phyloP scores from a whole-genome alignment of 108 stramenopile species.

The Skeletonema tropicum region DNA sequence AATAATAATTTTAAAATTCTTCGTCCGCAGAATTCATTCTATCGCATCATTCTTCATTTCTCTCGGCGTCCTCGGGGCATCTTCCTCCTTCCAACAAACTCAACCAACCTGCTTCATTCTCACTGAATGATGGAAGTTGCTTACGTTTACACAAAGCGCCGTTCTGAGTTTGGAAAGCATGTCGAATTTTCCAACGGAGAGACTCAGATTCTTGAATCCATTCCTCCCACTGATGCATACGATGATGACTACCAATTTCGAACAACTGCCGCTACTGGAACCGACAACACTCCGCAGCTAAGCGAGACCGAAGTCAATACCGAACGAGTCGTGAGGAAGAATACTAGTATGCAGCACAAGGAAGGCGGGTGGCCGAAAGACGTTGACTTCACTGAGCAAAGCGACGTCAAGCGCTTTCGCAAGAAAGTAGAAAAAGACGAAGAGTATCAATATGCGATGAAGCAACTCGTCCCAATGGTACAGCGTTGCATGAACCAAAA shows the following conservation, averaged over 20 bases:
- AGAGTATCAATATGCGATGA: slow-evolving; percentile 76
- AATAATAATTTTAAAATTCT: too few species aligned
- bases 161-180: slow-evolving; percentile 71
- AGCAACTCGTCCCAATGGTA: slow-evolving; percentile 74
- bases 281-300: slow-evolving; percentile 48
- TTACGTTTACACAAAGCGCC: slow-evolving; percentile 63
- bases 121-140: slow-evolving; percentile 48
- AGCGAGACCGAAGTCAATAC: slow-evolving; percentile 82
- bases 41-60: too few species aligned
- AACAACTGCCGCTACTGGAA: slow-evolving; percentile 26
- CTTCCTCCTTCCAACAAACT: not conserved
- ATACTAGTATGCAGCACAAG: slow-evolving; percentile 72
- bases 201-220: slow-evolving; percentile 50
- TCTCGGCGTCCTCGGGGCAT: too few species aligned
- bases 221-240: slow-evolving; percentile 54
- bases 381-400: slow-evolving; percentile 86
- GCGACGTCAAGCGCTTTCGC: slow-evolving; percentile 69
- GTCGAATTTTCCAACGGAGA: slow-evolving; percentile 61
- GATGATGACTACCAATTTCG: slow-evolving; percentile 41
- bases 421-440: slow-evolving; percentile 93
- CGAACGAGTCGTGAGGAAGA: slow-evolving; percentile 73
- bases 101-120: too few species aligned
- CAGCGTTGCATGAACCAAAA: slow-evolving; percentile 87
- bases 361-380: slow-evolving; percentile 95
- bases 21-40: too few species aligned